Evolutionary conservation across 2,329 filamentous ascomycete species (phyloP).

Genomic region (Xylariomycetidae sp.): DNA sequence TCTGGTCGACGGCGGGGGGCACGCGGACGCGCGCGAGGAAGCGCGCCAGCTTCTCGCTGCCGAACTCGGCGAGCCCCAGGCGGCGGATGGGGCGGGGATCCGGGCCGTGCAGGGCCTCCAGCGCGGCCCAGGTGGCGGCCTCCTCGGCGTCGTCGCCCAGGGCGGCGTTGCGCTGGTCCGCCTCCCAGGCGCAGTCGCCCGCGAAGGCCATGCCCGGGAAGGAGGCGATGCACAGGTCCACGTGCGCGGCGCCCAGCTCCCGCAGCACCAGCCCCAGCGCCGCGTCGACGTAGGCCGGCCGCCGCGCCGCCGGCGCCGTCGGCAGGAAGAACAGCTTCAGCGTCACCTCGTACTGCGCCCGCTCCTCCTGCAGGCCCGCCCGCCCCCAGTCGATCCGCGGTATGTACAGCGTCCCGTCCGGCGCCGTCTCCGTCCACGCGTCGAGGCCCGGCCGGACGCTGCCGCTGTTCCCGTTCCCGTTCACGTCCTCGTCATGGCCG

Average conservation of each 20-base stretch:
- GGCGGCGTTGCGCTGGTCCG: slow-evolving; percentile 53
- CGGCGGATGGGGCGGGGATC: slow-evolving; percentile 63
- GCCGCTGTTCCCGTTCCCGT: slow-evolving; percentile 22
- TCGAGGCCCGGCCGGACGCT: slow-evolving; percentile 27
- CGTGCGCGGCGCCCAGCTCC: slow-evolving; percentile 66
- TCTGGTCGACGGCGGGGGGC: slow-evolving; percentile 82
- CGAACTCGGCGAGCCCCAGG: slow-evolving; percentile 87
- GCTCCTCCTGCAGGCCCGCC: slow-evolving; percentile 71
- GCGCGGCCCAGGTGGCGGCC: slow-evolving; percentile 59
- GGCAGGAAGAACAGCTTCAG: slow-evolving; percentile 93
- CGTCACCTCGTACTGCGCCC: slow-evolving; percentile 84
- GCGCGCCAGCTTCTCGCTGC: slow-evolving; percentile 70
- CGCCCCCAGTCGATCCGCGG: slow-evolving; percentile 69
- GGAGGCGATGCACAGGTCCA: slow-evolving; percentile 86
- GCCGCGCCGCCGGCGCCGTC: slow-evolving; percentile 55
- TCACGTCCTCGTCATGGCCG: slow-evolving; percentile 20
- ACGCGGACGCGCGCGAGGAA: slow-evolving; percentile 68
- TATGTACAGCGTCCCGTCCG: slow-evolving; percentile 61
- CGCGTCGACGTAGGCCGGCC: slow-evolving; percentile 66
- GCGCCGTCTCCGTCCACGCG: slow-evolving; percentile 61
- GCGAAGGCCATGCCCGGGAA: slow-evolving; percentile 94
- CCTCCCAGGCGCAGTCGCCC: slow-evolving; percentile 79
- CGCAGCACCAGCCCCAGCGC: slow-evolving; percentile 75
- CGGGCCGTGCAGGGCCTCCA: slow-evolving; percentile 73
- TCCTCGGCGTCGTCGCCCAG: slow-evolving; percentile 64